A percentile compares a stretch with the other conserved stretches of the same genome.
Conservation (phyloP, 1,139 yeast genomes). For the Suhomyces bribrorum region DNA sequence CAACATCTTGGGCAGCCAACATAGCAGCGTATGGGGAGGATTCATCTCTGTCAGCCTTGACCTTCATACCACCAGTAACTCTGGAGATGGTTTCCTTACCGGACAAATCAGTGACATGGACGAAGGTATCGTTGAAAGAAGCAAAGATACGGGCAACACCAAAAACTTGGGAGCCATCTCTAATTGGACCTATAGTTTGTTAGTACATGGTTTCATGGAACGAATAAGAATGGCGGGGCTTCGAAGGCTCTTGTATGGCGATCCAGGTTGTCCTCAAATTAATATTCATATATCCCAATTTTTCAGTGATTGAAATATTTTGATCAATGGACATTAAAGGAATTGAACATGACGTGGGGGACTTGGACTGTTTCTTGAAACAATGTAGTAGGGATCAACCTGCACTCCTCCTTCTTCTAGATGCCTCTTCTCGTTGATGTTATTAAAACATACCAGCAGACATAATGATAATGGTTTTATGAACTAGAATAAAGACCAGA, state of each 20-base stretch:
- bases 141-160: constrained; percentile 99
- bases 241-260: not conserved
- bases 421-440: not conserved
- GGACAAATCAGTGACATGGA: constrained; percentile 98
- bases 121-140: constrained; percentile 99
- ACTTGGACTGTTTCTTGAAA: no score
- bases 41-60: constrained; percentile 99
- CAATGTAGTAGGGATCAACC: no score
- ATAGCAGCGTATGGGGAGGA: constrained; percentile 99
- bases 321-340: no score
- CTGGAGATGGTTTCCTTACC: constrained; percentile 99
- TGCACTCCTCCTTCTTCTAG: no score
- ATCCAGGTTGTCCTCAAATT: not conserved
- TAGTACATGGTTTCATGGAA: constrained; percentile 17
- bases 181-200: constrained; percentile 65
- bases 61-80: constrained; percentile 99
- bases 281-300: no score
- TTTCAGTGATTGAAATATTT: no score
- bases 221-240: not conserved
- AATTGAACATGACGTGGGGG: no score
- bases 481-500: constrained; percentile 17
- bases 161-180: constrained; percentile 97
- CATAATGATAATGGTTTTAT: constrained; percentile 27
- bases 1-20: constrained; percentile 99
- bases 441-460: constrained; percentile 22